Evolutionary conservation across 2,329 filamentous ascomycete genomes (phyloP).

Genomic region (Pseudogymnoascus sp.): DNA sequence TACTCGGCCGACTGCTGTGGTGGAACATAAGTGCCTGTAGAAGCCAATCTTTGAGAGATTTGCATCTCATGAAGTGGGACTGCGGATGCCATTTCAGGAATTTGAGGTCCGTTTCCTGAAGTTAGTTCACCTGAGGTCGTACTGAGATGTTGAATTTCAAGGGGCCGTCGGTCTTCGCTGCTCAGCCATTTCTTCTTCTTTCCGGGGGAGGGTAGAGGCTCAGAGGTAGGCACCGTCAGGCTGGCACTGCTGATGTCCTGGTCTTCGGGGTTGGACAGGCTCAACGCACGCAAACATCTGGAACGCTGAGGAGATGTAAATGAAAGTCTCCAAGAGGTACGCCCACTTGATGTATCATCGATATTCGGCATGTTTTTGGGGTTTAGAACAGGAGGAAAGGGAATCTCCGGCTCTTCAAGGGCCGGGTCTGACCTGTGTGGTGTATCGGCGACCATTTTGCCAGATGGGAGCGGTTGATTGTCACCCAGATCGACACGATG

Average conservation of each 20-base stretch:
- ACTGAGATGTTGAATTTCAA: conserved; percentile 6
- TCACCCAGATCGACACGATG: conserved; percentile 1
- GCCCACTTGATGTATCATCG: conserved; percentile 13
- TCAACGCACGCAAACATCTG: conserved; percentile 22
- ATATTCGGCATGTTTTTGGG: conserved; percentile 23
- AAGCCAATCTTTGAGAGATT: conserved; percentile 21
- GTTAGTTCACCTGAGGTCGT: not conserved
- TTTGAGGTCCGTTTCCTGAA: not conserved
- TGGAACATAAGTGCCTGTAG: conserved; percentile 17
- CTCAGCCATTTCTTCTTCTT: not conserved
- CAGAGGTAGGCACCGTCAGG: conserved; percentile 9
- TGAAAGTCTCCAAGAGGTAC: conserved; percentile 26
- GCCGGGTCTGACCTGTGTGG: not conserved
- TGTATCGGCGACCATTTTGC: not conserved
- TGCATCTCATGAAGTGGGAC: conserved; percentile 25
- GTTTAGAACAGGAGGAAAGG: conserved; percentile 17
- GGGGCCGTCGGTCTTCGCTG: not conserved
- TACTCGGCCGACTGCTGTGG: not conserved
- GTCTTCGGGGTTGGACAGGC: conserved; percentile 16
- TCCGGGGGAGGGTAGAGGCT: conserved; percentile 1
- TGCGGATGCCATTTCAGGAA: not conserved
- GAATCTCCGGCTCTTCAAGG: conserved; percentile 10
- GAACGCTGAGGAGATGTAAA: conserved; percentile 21
- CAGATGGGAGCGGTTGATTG: conserved; percentile 3
- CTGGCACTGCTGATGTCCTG: conserved; percentile 7